A percentile compares a stretch with the other conserved stretches of the same genome.
Conservation (phyloP, 192 early-diverging fungal genomes). For the Rhizoclosmatium sp. region DNA sequence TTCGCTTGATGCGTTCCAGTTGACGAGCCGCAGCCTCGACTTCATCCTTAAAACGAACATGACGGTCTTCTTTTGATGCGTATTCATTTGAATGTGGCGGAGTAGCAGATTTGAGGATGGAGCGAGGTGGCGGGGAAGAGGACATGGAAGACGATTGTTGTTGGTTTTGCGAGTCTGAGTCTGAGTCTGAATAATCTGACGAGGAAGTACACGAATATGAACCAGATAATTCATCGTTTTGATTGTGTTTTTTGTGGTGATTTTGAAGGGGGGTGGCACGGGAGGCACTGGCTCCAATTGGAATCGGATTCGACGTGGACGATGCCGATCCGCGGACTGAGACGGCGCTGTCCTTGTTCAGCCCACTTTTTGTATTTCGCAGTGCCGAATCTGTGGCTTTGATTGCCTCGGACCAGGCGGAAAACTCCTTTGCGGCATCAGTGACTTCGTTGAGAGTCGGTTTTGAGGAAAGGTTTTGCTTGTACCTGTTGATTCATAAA, state of each 20-base stretch:
- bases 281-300: background rate
- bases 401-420: background rate
- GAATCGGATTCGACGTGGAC: background rate
- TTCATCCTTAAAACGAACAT: constrained; percentile 33
- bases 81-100: background rate
- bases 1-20: constrained; percentile 18
- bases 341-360: constrained; percentile 20
- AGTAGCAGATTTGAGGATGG: constrained; percentile 19
- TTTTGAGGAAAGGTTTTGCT: constrained; percentile 13
- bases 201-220: background rate
- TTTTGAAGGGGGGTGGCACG: background rate
- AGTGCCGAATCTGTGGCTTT: background rate
- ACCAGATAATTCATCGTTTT: background rate
- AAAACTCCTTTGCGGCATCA: background rate
- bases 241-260: background rate
- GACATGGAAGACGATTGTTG: background rate
- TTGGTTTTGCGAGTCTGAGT: background rate
- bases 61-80: background rate
- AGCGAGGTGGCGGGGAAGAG: constrained; percentile 10
- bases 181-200: background rate
- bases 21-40: constrained; percentile 11
- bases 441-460: background rate
- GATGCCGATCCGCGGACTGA: constrained; percentile 18
- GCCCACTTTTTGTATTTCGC: background rate
- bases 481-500: constrained; percentile 8